A percentile compares a stretch with the other conserved stretches of the same genome.
These are phyloP conservation scores for Fusarium cicatricum DNA, from an alignment of 2,329 filamentous ascomycete species.

Conservation along the genomic window DNA sequence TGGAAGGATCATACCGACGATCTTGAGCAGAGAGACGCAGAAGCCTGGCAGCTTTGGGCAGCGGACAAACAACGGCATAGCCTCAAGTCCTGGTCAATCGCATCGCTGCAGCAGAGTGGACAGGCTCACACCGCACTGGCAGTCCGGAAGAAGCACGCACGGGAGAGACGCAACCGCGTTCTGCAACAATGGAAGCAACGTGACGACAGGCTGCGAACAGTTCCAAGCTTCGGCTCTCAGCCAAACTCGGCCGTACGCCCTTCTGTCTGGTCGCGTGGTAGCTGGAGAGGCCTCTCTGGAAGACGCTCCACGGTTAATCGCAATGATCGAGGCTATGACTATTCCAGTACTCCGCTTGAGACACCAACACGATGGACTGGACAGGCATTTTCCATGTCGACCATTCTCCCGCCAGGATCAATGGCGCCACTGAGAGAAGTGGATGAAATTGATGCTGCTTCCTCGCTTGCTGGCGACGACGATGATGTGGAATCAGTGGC, in stretches of 20 bases:
- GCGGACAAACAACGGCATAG: conserved; percentile 44
- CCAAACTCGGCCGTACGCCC: conserved; percentile 22
- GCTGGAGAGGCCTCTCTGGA: conserved; percentile 39
- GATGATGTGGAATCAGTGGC: conserved; percentile 32
- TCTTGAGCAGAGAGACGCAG: conserved; percentile 37
- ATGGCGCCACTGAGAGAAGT: conserved; percentile 46
- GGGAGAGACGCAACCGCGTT: conserved; percentile 44
- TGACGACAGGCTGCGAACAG: conserved; percentile 24
- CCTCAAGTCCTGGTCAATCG: conserved; percentile 50
- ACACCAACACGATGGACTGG: conserved; percentile 60
- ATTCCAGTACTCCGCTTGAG: conserved; percentile 41
- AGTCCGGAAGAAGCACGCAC: conserved; percentile 44
- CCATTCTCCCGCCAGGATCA: conserved; percentile 38
- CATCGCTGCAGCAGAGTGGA: conserved; percentile 48
- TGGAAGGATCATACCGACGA: conserved; percentile 37
- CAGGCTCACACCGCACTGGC: conserved; percentile 50
- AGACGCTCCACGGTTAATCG: conserved; percentile 38
- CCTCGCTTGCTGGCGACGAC: conserved; percentile 36
- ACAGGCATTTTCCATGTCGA: conserved; percentile 49
- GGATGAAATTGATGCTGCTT: conserved; percentile 41
- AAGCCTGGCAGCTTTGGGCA: conserved; percentile 46
- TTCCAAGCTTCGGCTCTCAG: conserved; percentile 8
- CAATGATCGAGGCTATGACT: conserved; percentile 32
- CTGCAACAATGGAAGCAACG: conserved; percentile 46
- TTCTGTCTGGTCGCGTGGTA: conserved; percentile 33